Evolutionary conservation across 768 basidiomycete genomes (phyloP), one percentile per base, ranked within the genome.

Genomic region (Hygrocybe coccinea): DNA sequence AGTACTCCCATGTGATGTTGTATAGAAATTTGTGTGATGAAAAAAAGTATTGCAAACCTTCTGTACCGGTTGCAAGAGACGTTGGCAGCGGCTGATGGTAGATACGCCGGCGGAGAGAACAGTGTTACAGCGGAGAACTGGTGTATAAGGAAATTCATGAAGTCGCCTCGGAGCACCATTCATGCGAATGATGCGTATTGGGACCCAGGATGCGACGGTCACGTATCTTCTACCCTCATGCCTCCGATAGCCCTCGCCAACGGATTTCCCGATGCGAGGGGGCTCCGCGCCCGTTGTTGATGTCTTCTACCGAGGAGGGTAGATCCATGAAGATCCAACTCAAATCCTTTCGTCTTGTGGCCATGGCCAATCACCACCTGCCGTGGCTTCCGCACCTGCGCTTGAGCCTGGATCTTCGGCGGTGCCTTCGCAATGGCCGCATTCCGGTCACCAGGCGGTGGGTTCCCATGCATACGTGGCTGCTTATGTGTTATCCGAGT

Each of bases 271-370:
- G 36, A 29, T 7, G 29, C 19, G 14, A 77, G 60, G 6, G 77
- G 72, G 55, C 74, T 76, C 10, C 52, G 60, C 24, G 58, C 64
- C 17, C 65, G 62, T 33, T 72, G 75, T 57, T 72, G 77, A 61
- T 84, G 83, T 56, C 89, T 73, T 60, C 88, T 72, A 11, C 89
- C 92, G 5, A 97, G 77, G 1, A 98, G 71, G 2, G 95, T 97
- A 21, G 97, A 91, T 56, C 79, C 84, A 62, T 89, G 82, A 51
- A 99, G 72, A 65, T 93, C 88, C 55, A 99, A 79, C 67, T 97
- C 91, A 50, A 49, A 38, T 9, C 19, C 46, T 55, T n/a, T 9
- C 35, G 36, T 38, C 14, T 43, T 34, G 9, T 39, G 46, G 22
- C 2, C 45, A 19, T 22, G 54, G 44, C 24, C 19, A n/a, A 3